These are phyloP conservation scores for Luvunga scandens DNA, from an alignment of 345 rosid genomes.

Conservation along the genomic window DNA sequence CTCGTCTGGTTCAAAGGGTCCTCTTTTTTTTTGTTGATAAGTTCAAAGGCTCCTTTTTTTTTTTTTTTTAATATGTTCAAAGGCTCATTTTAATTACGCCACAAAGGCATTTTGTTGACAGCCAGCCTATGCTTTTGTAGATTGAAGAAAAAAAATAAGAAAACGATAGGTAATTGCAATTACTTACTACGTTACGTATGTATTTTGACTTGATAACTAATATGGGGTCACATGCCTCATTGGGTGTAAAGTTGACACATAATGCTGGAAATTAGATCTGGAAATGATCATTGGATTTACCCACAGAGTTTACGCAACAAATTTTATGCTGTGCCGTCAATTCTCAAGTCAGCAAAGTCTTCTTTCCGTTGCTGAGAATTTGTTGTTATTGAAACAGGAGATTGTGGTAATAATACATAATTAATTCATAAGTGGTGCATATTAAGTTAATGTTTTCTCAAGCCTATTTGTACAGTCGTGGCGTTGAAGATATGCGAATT, in stretches of 20 bases:
- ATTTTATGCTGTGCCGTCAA: background rate
- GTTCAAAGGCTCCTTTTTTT: too few relatives aligned
- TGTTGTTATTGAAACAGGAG: background rate
- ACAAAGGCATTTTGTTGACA: too few relatives aligned
- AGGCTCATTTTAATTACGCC: background rate
- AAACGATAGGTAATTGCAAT: background rate
- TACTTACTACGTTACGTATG: background rate
- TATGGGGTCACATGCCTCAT: background rate
- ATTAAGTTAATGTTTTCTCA: too few relatives aligned
- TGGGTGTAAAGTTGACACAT: background rate
- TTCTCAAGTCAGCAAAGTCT: background rate
- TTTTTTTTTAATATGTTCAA: too few relatives aligned
- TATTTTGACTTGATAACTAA: background rate
- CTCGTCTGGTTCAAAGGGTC: background rate
- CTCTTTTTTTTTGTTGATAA: too few relatives aligned
- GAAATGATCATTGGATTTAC: background rate
- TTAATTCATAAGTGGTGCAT: too few relatives aligned
- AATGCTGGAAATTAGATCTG: background rate
- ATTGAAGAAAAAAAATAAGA: too few relatives aligned
- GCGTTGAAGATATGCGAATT: background rate
- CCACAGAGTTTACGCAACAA: background rate
- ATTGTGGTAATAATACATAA: background rate
- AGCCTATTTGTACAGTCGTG: too few relatives aligned
- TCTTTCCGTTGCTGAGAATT: too few relatives aligned
- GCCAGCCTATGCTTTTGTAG: too few relatives aligned